phyloP scores from a whole-genome alignment of 164 flowering plant genomes.

The Tinospora cordifolia region DNA sequence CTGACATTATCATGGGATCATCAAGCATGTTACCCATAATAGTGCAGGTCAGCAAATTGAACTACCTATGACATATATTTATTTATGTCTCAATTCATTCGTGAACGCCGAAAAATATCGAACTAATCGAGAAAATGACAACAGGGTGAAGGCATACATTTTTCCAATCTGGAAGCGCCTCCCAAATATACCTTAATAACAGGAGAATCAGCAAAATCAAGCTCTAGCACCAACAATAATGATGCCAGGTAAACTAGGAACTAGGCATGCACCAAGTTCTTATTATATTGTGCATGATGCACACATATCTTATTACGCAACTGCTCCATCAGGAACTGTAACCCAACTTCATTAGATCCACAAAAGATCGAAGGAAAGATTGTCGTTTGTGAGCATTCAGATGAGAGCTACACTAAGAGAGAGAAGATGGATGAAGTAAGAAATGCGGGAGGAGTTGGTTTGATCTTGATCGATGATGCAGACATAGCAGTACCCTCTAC shows the following conservation, averaged over 20 bases:
- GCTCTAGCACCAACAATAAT: slow-evolving; percentile 12
- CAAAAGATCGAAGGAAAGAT: slow-evolving; percentile 53
- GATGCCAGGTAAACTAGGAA: slow-evolving; percentile 15
- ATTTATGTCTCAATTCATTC: no score
- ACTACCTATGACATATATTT: not conserved
- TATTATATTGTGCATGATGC: no score
- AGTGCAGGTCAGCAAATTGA: slow-evolving; percentile 34
- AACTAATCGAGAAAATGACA: not conserved
- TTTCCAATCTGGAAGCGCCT: slow-evolving; percentile 23
- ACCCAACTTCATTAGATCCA: slow-evolving; percentile 30
- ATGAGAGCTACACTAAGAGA: slow-evolving; percentile 18
- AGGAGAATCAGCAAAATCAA: slow-evolving; percentile 20
- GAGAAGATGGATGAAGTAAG: slow-evolving; percentile 28
- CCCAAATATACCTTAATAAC: slow-evolving; percentile 24
- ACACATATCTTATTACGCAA: no score
- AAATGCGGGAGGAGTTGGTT: slow-evolving; percentile 45
- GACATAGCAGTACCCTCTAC: slow-evolving; percentile 28
- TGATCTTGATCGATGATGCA: slow-evolving; percentile 32
- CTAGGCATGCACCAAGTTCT: no score
- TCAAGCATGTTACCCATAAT: not conserved
- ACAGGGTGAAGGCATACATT: slow-evolving; percentile 41
- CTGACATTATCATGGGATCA: slow-evolving; percentile 19
- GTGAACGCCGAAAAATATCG: no score
- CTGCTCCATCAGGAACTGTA: slow-evolving; percentile 40
- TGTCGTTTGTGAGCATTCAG: slow-evolving; percentile 42